Conservation (phyloP, 805 yeast species). For the Grigorovia jiainica region DNA sequence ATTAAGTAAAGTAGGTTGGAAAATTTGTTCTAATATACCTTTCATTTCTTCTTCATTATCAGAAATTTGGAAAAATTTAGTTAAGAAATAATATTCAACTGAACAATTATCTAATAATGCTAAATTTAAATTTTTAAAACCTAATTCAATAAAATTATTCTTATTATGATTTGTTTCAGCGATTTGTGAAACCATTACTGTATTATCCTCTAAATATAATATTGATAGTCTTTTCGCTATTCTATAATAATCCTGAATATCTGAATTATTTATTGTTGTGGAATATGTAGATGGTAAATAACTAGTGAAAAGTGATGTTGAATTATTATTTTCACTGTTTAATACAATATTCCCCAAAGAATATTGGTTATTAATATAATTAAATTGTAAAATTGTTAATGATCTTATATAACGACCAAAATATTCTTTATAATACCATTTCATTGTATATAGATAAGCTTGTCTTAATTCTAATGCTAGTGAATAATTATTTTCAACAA, state of each 20-base stretch:
- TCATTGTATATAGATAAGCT: constrained; percentile 83
- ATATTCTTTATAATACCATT: constrained; percentile 81
- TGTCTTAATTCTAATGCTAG: constrained; percentile 63
- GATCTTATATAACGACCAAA: constrained; percentile 71
- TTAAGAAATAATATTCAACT: constrained; percentile 65
- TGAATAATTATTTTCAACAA: constrained; percentile 44
- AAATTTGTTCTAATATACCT: constrained; percentile 40
- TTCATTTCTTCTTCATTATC: constrained; percentile 35
- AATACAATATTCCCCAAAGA: constrained; percentile 41
- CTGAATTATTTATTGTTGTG: constrained; percentile 14
- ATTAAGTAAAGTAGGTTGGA: constrained; percentile 41
- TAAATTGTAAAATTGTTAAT: constrained; percentile 51
- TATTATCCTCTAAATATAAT: constrained; percentile 43
- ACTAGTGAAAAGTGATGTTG: constrained; percentile 19
- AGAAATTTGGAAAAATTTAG: constrained; percentile 54
- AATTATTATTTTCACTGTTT: constrained; percentile 11
- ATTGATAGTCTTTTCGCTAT: constrained; percentile 54
- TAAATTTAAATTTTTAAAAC: constrained; percentile 60
- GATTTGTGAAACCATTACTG: constrained; percentile 72
- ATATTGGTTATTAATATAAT: constrained; percentile 44
- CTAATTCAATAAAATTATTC: constrained; percentile 60
- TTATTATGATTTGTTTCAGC: constrained; percentile 64
- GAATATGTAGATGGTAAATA: constrained; percentile 18
- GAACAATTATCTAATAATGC: constrained; percentile 69
- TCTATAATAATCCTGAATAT: constrained; percentile 45